Percentiles rank a stretch among this genome's conserved stretches.
Evolutionary conservation across 2,329 filamentous ascomycete genomes (phyloP).

Genomic region (Leptographium flavum): DNA sequence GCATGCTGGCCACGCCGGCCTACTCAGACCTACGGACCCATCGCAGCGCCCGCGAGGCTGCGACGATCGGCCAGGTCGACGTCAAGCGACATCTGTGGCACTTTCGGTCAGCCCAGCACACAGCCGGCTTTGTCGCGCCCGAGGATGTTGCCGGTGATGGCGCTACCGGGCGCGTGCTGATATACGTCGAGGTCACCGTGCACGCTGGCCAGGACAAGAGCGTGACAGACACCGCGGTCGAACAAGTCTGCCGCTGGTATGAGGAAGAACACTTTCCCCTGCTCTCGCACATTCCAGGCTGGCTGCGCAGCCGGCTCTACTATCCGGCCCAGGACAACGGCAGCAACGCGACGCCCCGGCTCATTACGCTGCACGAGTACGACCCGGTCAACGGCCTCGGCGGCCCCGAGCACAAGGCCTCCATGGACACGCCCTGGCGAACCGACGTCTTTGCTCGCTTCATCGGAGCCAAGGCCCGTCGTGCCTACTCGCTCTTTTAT

Average conservation of each 20-base stretch:
- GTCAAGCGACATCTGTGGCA: slow-evolving; percentile 62
- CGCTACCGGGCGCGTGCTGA: slow-evolving; percentile 43
- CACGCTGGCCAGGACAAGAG: slow-evolving; percentile 20
- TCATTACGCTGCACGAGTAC: slow-evolving; percentile 61
- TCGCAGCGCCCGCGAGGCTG: slow-evolving; percentile 37
- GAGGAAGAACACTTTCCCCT: slow-evolving; percentile 59
- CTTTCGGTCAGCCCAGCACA: slow-evolving; percentile 40
- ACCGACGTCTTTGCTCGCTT: slow-evolving; percentile 43
- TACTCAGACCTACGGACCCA: slow-evolving; percentile 53
- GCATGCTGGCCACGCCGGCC: slow-evolving; percentile 51
- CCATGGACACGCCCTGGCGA: slow-evolving; percentile 47
- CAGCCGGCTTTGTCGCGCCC: slow-evolving; percentile 40
- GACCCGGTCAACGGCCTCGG: slow-evolving; percentile 50
- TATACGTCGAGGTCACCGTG: slow-evolving; percentile 46
- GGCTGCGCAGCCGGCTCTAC: slow-evolving; percentile 60
- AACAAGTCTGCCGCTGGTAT: slow-evolving; percentile 52
- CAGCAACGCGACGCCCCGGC: slow-evolving; percentile 35
- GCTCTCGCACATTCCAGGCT: slow-evolving; percentile 62
- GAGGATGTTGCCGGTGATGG: slow-evolving; percentile 46
- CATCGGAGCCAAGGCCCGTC: slow-evolving; percentile 40
- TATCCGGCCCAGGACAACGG: slow-evolving; percentile 46
- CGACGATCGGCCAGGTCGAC: slow-evolving; percentile 39
- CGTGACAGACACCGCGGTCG: slow-evolving; percentile 19
- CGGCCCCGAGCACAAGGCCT: slow-evolving; percentile 48
- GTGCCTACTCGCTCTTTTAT: slow-evolving; percentile 61